Evolutionary conservation across 805 yeast genomes (phyloP).

Genomic region (Metschnikowia lunata): DNA sequence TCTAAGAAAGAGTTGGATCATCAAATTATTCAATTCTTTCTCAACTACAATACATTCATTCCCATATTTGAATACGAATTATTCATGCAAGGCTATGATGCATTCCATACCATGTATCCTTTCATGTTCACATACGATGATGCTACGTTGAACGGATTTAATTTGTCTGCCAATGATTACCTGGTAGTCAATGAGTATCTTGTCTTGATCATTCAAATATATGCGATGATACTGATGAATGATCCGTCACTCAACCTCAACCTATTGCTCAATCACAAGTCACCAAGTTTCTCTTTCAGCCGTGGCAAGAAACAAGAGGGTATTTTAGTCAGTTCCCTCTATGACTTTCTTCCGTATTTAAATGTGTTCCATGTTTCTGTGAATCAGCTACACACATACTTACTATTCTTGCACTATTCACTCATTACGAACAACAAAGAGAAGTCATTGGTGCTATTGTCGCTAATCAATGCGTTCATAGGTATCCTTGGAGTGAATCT

Average conservation of each 20-base stretch:
- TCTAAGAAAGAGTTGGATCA: conserved; percentile 41
- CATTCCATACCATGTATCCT: conserved; percentile 45
- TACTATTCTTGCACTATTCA: conserved; percentile 47
- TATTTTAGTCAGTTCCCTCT: conserved; percentile 33
- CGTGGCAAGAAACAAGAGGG: conserved; percentile 7
- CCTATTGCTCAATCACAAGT: conserved; percentile 33
- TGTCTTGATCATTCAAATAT: conserved; percentile 45
- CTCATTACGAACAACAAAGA: conserved; percentile 41
- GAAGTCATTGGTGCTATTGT: conserved; percentile 33
- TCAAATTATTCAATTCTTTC: conserved; percentile 45
- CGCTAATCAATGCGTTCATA: conserved; percentile 40
- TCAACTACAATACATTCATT: conserved; percentile 49
- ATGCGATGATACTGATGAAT: conserved; percentile 50
- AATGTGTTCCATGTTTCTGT: conserved; percentile 46
- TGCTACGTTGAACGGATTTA: conserved; percentile 45
- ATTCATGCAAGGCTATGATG: conserved; percentile 49
- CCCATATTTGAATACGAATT: conserved; percentile 52
- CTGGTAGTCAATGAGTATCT: conserved; percentile 39
- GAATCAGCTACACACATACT: conserved; percentile 47
- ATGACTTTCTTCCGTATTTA: conserved; percentile 44
- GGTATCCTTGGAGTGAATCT: conserved; percentile 42
- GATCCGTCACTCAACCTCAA: conserved; percentile 43
- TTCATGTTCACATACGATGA: conserved; percentile 45
- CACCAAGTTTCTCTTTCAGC: conserved; percentile 25
- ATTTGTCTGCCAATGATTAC: conserved; percentile 39